Evolutionary conservation across 768 basidiomycete genomes (phyloP).

Genomic region (Sistotremastrum suecicum): DNA sequence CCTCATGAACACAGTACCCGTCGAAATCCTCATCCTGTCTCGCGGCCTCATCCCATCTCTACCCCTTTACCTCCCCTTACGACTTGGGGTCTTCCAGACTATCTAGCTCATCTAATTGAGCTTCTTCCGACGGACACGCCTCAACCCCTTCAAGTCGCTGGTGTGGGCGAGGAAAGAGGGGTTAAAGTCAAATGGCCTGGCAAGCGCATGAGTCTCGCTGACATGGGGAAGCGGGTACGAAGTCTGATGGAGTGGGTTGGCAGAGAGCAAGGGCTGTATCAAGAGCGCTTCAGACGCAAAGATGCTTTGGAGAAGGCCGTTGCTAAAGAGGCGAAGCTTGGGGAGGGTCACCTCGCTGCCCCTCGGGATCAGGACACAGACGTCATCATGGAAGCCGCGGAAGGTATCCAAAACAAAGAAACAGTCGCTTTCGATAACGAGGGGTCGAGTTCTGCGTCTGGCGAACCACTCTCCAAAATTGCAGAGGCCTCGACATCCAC

Average conservation of each 20-base stretch:
- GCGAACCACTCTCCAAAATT: too few species aligned
- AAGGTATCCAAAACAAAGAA: too few species aligned
- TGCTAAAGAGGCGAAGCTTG: slow-evolving; percentile 11
- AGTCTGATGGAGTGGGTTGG: slow-evolving; percentile 91
- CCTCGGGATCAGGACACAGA: too few species aligned
- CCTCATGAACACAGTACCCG: slow-evolving; percentile 33
- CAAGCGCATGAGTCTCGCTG: slow-evolving; percentile 89
- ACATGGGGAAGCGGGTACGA: slow-evolving; percentile 92
- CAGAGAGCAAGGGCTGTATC: slow-evolving; percentile 64
- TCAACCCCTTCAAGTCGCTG: slow-evolving; percentile 57
- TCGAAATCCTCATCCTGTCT: slow-evolving; percentile 38
- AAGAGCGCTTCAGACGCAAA: slow-evolving; percentile 53
- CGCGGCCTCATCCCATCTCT: slow-evolving; percentile 66
- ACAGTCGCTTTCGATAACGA: too few species aligned
- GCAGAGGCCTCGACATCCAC: too few species aligned
- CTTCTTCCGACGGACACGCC: slow-evolving; percentile 71
- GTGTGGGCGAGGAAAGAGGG: slow-evolving; percentile 38
- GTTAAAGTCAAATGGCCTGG: slow-evolving; percentile 89
- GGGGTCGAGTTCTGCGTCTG: too few species aligned
- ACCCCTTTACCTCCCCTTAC: slow-evolving; percentile 64
- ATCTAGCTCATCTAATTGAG: slow-evolving; percentile 72
- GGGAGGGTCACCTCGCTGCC: slow-evolving; percentile 8
- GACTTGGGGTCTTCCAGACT: slow-evolving; percentile 88
- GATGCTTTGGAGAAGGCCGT: slow-evolving; percentile 52
- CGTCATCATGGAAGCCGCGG: too few species aligned